phyloP scores from a whole-genome alignment of 2,329 filamentous ascomycete species.

The Clonostachys chloroleuca region DNA sequence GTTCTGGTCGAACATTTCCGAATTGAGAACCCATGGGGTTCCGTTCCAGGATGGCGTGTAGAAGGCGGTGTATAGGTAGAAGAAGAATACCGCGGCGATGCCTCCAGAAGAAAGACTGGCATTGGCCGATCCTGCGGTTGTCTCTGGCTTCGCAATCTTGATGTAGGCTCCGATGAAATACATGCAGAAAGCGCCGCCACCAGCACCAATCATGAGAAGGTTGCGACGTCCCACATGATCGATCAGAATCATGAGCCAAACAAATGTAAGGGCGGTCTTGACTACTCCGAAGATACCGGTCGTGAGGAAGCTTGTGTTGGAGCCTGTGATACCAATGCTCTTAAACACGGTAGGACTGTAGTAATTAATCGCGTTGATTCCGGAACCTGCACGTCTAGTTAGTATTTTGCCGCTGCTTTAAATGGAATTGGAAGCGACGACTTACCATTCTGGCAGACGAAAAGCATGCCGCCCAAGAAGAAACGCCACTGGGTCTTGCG shows the following conservation, averaged over 20 bases:
- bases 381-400: conserved; percentile 25
- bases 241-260: conserved; percentile 62
- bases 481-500: conserved; percentile 64
- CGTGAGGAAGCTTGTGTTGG: conserved; percentile 40
- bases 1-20: conserved; percentile 71
- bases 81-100: conserved; percentile 59
- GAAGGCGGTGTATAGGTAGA: conserved; percentile 66
- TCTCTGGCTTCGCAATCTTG: conserved; percentile 23
- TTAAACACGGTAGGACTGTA: conserved; percentile 42
- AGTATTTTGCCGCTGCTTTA: neutral
- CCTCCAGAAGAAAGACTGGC: conserved; percentile 35
- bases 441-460: conserved; percentile 72
- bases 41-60: conserved; percentile 73
- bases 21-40: conserved; percentile 72
- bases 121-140: conserved; percentile 9
- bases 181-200: conserved; percentile 55
- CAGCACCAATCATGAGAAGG: conserved; percentile 55
- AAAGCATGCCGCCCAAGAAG: conserved; percentile 68
- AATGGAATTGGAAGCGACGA: neutral
- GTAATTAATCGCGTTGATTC: conserved; percentile 79
- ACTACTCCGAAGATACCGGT: conserved; percentile 66
- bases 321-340: conserved; percentile 33
- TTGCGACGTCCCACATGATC: conserved; percentile 42
- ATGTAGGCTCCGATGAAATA: conserved; percentile 57
- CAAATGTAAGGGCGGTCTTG: conserved; percentile 57